A percentile compares a stretch with the other conserved stretches of the same genome.
phyloP scores from a whole-genome alignment of 2,329 filamentous ascomycete genomes.

The Fusarium keratoplasticum region DNA sequence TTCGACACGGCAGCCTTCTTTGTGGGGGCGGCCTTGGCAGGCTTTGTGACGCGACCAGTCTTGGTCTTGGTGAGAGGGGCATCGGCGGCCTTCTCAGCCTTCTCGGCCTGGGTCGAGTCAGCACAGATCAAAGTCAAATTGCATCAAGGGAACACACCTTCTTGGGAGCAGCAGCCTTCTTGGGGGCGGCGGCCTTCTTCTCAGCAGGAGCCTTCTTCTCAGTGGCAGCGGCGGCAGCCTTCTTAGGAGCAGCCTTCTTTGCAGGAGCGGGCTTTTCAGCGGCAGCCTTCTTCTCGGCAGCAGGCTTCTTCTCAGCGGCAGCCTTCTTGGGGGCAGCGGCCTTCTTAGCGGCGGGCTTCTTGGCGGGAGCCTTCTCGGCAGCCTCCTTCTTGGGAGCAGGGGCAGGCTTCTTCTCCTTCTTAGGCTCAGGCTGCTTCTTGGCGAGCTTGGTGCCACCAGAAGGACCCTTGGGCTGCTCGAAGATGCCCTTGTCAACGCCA shows the following conservation, averaged over 20 bases:
- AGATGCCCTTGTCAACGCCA: conserved; percentile 88
- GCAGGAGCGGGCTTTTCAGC: conserved; percentile 48
- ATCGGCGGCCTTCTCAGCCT: conserved; percentile 68
- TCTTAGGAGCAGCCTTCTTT: conserved; percentile 50
- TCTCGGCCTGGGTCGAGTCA: conserved; percentile 5
- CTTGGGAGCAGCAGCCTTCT: conserved; percentile 50
- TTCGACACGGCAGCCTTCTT: conserved; percentile 54
- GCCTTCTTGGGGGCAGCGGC: conserved; percentile 48
- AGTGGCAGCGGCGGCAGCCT: conserved; percentile 34
- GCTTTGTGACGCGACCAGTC: conserved; percentile 86
- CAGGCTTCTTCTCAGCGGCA: conserved; percentile 50
- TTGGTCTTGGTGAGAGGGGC: conserved; percentile 84
- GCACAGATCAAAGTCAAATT: not conserved
- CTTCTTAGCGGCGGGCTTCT: conserved; percentile 70
- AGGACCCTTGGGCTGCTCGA: conserved; percentile 90
- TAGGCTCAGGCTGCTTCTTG: conserved; percentile 72
- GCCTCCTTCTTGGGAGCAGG: conserved; percentile 47
- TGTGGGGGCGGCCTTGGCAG: conserved; percentile 54
- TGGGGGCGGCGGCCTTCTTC: conserved; percentile 41
- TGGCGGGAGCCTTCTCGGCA: conserved; percentile 60
- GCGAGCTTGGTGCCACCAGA: conserved; percentile 94
- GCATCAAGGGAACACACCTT: conserved; percentile 22
- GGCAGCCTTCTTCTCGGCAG: conserved; percentile 47
- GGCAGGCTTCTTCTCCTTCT: conserved; percentile 52
- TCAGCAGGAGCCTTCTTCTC: conserved; percentile 52